Conservation (phyloP, 1,284 basidiomycete genomes). For the Irpex rosettiformis region DNA sequence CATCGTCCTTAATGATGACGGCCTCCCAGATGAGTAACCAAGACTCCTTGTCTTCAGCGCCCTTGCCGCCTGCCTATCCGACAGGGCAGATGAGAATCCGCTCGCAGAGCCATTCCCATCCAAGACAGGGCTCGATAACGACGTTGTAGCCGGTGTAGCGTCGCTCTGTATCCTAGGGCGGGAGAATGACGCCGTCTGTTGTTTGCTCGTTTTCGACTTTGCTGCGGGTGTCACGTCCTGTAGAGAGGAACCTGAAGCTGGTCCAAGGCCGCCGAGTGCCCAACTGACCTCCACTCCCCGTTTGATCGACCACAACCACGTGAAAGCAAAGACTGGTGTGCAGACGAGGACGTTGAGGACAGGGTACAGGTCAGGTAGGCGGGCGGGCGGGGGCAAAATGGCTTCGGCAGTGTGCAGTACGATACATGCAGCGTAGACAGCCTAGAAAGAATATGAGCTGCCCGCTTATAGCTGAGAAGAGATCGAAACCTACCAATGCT, state of each 20-base stretch:
- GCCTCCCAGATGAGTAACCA: background rate
- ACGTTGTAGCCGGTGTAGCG: background rate
- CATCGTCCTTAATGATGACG: background rate
- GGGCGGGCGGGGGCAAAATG: constrained; percentile 56
- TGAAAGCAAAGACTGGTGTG: constrained; percentile 72
- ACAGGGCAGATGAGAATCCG: background rate
- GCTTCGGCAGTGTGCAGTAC: constrained; percentile 66
- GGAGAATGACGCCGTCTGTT: background rate
- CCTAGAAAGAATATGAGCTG: constrained; percentile 33
- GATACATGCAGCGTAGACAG: constrained; percentile 54
- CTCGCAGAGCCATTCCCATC: background rate
- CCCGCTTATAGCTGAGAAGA: background rate
- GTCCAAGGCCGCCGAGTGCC: constrained; percentile 46
- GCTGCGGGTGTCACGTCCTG: too few species aligned
- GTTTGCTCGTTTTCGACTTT: background rate
- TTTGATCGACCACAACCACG: constrained; percentile 78
- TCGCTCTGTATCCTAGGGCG: background rate
- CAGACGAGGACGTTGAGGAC: constrained; percentile 85
- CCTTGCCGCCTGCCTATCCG: background rate
- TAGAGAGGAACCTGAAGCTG: background rate
- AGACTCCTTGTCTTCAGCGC: background rate
- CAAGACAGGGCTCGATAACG: background rate
- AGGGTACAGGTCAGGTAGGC: constrained; percentile 84
- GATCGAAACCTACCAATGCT: constrained; percentile 49
- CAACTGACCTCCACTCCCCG: constrained; percentile 64